These are phyloP conservation scores for Fusarium ramigenum DNA, from an alignment of 2,329 filamentous ascomycete genomes.

Conservation along the genomic window DNA sequence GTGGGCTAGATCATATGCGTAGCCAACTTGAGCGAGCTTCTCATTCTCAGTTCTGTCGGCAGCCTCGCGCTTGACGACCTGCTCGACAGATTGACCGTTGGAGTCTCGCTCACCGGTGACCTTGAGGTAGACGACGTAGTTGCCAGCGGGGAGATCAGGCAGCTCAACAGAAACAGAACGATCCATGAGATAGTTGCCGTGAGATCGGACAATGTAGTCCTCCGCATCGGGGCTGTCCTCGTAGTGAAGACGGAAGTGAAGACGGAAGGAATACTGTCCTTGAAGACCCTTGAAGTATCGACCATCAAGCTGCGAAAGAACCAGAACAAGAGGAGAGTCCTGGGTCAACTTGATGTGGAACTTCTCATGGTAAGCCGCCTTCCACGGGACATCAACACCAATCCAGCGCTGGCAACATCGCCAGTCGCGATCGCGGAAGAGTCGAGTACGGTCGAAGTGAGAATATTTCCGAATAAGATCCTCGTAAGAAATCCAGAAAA, in stretches of 20 bases:
- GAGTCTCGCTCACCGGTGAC: constrained; percentile 61
- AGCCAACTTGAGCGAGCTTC: constrained; percentile 66
- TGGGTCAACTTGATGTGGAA: constrained; percentile 66
- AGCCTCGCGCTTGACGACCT: constrained; percentile 64
- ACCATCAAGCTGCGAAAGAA: constrained; percentile 69
- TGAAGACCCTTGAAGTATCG: constrained; percentile 70
- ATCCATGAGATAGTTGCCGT: constrained; percentile 67
- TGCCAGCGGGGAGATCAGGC: constrained; percentile 62
- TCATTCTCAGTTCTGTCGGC: constrained; percentile 60
- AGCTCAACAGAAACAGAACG: constrained; percentile 69
- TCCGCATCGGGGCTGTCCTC: constrained; percentile 60
- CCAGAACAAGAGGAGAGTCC: constrained; percentile 66
- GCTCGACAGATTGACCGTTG: constrained; percentile 58
- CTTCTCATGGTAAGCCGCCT: constrained; percentile 68
- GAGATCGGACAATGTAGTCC: constrained; percentile 68
- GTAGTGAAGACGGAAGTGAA: constrained; percentile 61
- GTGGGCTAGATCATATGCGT: constrained; percentile 68
- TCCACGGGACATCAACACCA: constrained; percentile 70
- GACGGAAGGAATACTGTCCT: constrained; percentile 64
- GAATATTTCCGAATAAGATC: constrained; percentile 71
- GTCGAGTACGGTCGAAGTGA: constrained; percentile 68
- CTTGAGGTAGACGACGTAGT: constrained; percentile 66
- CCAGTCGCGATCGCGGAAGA: constrained; percentile 68
- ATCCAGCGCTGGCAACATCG: constrained; percentile 68
- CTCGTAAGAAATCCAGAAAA: constrained; percentile 71